Conservation (phyloP, 192 early-diverging fungal genomes). For the Backusella macrospora region DNA sequence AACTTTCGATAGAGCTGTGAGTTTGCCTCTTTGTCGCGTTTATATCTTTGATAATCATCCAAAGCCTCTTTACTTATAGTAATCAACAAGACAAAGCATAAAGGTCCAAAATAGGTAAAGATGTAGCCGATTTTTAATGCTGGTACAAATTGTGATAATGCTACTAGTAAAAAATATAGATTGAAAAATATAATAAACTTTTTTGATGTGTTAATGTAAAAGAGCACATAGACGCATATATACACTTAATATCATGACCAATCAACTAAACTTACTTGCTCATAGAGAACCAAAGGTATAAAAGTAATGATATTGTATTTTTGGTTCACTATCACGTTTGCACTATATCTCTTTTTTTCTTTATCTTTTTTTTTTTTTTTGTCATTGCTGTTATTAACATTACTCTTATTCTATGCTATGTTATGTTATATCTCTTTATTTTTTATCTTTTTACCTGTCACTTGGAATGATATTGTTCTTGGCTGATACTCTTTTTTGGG, state of each 20-base stretch:
- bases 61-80: slow-evolving; percentile 93
- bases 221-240: neutral
- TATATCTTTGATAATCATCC: slow-evolving; percentile 85
- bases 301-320: slow-evolving; percentile 84
- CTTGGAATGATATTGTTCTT: slow-evolving; percentile 15
- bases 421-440: too few species aligned
- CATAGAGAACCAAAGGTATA: slow-evolving; percentile 78
- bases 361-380: slow-evolving; percentile 39
- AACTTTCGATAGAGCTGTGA: slow-evolving; percentile 78
- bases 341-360: slow-evolving; percentile 62
- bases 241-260: too few species aligned
- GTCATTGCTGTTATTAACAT: neutral
- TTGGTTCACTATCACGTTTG: slow-evolving; percentile 89
- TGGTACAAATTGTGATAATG: slow-evolving; percentile 91
- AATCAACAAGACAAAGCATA: slow-evolving; percentile 88
- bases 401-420: neutral
- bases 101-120: slow-evolving; percentile 90
- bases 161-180: slow-evolving; percentile 92
- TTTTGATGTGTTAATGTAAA: neutral
- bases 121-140: slow-evolving; percentile 85
- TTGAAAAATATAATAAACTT: slow-evolving; percentile 97
- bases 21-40: slow-evolving; percentile 89
- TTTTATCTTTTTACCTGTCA: neutral
- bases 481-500: slow-evolving; percentile 3
- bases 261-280: slow-evolving; percentile 57